A percentile compares a stretch with the other conserved stretches of the same genome.
phyloP scores from a whole-genome alignment of 2,329 filamentous ascomycete genomes.

The Ascochyta koolunga region DNA sequence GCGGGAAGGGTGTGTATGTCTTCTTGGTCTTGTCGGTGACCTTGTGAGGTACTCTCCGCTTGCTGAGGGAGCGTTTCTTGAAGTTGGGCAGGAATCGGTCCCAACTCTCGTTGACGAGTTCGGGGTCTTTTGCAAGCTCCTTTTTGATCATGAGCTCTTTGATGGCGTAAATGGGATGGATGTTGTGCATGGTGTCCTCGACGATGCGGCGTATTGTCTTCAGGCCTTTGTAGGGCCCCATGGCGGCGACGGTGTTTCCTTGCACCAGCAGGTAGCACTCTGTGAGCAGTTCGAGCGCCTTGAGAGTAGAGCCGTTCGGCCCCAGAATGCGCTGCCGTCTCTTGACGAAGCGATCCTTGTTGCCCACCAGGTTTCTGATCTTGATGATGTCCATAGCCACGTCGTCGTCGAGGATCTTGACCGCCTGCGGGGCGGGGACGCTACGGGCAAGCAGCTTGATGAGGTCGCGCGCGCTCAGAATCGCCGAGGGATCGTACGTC shows the following conservation, averaged over 20 bases:
- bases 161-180: slow-evolving; percentile 89
- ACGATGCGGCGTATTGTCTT: slow-evolving; percentile 87
- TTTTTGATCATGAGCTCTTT: slow-evolving; percentile 95
- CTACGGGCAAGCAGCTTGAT: slow-evolving; percentile 86
- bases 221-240: slow-evolving; percentile 88
- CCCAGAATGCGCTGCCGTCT: slow-evolving; percentile 90
- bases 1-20: slow-evolving; percentile 95
- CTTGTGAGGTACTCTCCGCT: slow-evolving; percentile 79
- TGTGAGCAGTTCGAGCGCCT: slow-evolving; percentile 91
- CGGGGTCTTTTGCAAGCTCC: slow-evolving; percentile 87
- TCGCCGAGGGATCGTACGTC: slow-evolving; percentile 89
- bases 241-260: slow-evolving; percentile 90
- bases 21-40: slow-evolving; percentile 95
- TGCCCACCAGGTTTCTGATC: slow-evolving; percentile 85
- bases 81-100: slow-evolving; percentile 96
- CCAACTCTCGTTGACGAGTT: slow-evolving; percentile 87
- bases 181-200: slow-evolving; percentile 95
- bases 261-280: slow-evolving; percentile 90
- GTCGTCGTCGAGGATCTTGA: slow-evolving; percentile 93
- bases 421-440: slow-evolving; percentile 88
- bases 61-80: slow-evolving; percentile 89
- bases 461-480: slow-evolving; percentile 90
- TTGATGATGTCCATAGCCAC: slow-evolving; percentile 95
- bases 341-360: slow-evolving; percentile 96
- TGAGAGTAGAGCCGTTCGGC: slow-evolving; percentile 88